phyloP scores from a whole-genome alignment of 1,284 basidiomycete species.

The Lignosus rhinocerotis region DNA sequence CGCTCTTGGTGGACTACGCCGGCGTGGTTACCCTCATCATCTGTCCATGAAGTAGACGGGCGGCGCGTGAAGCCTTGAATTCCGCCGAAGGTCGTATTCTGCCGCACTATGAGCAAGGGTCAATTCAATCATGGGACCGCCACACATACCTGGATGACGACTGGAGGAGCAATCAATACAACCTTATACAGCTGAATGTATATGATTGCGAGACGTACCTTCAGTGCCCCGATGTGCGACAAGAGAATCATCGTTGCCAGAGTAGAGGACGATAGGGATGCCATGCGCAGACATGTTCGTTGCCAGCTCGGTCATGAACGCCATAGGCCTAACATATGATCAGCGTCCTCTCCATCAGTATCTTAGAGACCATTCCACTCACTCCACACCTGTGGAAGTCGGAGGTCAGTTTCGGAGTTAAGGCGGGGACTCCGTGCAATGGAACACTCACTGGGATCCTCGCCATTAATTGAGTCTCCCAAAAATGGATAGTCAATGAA shows the following conservation, averaged over 20 bases:
- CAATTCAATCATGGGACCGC: not conserved
- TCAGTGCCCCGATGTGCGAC: constrained; percentile 43
- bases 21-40: constrained; percentile 28
- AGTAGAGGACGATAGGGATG: constrained; percentile 30
- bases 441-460: constrained; percentile 46
- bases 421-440: not conserved
- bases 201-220: constrained; percentile 37
- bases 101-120: not conserved
- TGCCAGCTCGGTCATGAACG: constrained; percentile 32
- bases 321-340: constrained; percentile 28
- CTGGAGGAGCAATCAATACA: constrained; percentile 34
- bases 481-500: constrained; percentile 34
- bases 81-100: constrained; percentile 51
- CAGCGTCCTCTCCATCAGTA: not conserved
- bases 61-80: constrained; percentile 65
- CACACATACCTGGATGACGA: constrained; percentile 55
- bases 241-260: constrained; percentile 34
- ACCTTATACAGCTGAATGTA: not conserved
- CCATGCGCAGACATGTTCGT: constrained; percentile 26
- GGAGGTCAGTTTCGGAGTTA: not conserved
- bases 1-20: constrained; percentile 37
- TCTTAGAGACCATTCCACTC: constrained; percentile 22
- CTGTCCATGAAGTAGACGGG: constrained; percentile 56
- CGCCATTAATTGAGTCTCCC: constrained; percentile 26
- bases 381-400: constrained; percentile 45